Evolutionary conservation across 2,329 filamentous ascomycete species (phyloP), one percentile per base, ranked within the genome.

Genomic region (Alternaria panax): DNA sequence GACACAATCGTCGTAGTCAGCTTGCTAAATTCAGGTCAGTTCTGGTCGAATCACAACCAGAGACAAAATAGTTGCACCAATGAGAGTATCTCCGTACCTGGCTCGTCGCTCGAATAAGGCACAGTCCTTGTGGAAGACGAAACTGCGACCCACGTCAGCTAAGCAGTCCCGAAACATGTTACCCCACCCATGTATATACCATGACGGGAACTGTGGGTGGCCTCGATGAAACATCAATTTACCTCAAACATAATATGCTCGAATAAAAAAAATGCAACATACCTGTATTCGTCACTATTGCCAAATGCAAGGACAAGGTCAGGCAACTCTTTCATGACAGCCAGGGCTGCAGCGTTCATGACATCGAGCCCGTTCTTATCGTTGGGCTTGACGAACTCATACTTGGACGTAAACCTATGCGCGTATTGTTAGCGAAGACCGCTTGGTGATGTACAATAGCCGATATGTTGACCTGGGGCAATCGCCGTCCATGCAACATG

Each of bases 271-370:
- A 20, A 38, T 18, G 22, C 18, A n/a, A 73, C 72, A 52, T 80
- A 90, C 87, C 88, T 95, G 78, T 90, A 98, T 77, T 99, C 95
- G 74, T 99, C 95, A 77, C 93, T 97, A 66, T 97, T 88, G 1
- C 95, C 95, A 70, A 98, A 99, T 0, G 90, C 93, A 62, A 98
- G 86, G 7, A 89, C 88, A 65, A 97, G 88, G 71, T 98, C 94
- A 4, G 92, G 88, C 24, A 98, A 80, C 51, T 96, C 91, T 63
- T 86, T 86, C 80, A 97, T 87, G 46, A 97, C 92, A 6, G 90
- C 90, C 60, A 88, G 86, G n/a, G 95, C 95, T 2, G 93, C 93
- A 1, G 88, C 88, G 73, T 99, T 99, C 94, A 99, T 98, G 66
- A 99, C 88, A 77, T 96, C 87, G 12, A 98, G 81, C 0, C 93